Evolutionary conservation across 2,329 filamentous ascomycete genomes (phyloP).

Genomic region (Tolypocladium tropicale): DNA sequence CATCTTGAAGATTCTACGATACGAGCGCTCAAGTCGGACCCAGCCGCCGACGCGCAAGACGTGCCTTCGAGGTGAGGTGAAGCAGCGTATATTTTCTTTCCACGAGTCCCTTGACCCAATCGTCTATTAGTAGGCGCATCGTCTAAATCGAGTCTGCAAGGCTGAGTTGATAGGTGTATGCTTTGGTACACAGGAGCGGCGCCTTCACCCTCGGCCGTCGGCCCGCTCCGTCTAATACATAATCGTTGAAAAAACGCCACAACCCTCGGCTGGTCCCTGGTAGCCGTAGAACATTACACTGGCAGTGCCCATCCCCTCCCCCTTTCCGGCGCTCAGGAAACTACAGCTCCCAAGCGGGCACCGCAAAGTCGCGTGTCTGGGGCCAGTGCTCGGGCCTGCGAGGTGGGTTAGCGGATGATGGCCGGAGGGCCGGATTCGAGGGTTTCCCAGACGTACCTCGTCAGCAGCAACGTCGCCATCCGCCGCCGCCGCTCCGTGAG

Average conservation of each 20-base stretch:
- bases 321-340: too few relatives aligned
- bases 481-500: constrained; percentile 24
- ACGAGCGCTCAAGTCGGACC: background rate
- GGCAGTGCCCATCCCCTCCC: background rate
- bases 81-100: background rate
- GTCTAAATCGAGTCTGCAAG: background rate
- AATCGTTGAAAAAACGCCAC: background rate
- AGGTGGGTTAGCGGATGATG: too few relatives aligned
- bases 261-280: background rate
- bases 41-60: background rate
- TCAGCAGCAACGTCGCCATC: constrained; percentile 29
- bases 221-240: background rate
- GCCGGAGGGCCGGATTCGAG: too few relatives aligned
- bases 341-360: constrained; percentile 32
- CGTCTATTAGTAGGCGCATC: background rate
- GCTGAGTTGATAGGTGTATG: background rate
- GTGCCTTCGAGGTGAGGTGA: background rate
- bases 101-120: background rate
- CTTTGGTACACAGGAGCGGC: background rate
- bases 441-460: constrained; percentile 25
- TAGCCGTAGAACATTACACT: background rate
- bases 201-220: background rate
- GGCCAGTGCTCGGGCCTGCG: constrained; percentile 29
- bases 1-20: background rate
- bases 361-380: constrained; percentile 26